Base-by-base conservation (phyloP, 2,329 filamentous ascomycete genomes). In the Colletotrichum graminicola region DNA sequence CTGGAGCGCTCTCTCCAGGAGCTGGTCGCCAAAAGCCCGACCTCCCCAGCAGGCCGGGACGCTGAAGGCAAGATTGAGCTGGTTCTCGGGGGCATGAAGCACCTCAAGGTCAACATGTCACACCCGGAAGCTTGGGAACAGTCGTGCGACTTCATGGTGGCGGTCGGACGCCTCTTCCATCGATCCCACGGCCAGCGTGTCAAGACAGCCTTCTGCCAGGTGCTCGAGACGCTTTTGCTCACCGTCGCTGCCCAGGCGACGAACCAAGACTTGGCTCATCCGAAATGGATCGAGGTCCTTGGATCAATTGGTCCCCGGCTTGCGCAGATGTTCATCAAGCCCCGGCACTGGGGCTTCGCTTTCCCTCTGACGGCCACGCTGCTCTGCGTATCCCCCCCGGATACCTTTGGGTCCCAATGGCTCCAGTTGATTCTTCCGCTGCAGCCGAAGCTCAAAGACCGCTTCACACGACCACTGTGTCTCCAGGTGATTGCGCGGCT, bases 181-280 rank as follows among this genome's bases (percentile, higher is more conserved):
- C 92, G 90, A 75, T 93, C 94, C 5, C 95, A 98, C 77, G 96
- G 96, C 0, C 93, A 94, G 75, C 91, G 91, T 72, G 91, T 98
- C 77, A 99, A 99, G 80, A 93, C 95, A 75, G 94, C 95, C 0
- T 99, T 98, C 78, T 98, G 96, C 79, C 93, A 97, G 77, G 91
- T 97, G 29, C 88, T 99, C 63, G 94, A 97, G 76, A 92, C 93
- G 75, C 86, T 99, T 36, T 83, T 99, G 32, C 87, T 98, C 18
- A 94, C 95, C 1, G 91, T 99, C 62, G 95, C 95, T 18, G 93
- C 93, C 5, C 93, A 91, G 74, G 93, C 94, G 6, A 91, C 87
- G 67, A 89, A 89, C 75, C 91, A 88, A 60, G 93, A 98, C 78
- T 87, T 98, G 72, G 91, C 91, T 65, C 88, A 92, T 74, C 90